Evolutionary conservation across 1,139 yeast species (phyloP), one percentile per base, ranked within the genome.

Genomic region (Yamadazyma oceani): DNA sequence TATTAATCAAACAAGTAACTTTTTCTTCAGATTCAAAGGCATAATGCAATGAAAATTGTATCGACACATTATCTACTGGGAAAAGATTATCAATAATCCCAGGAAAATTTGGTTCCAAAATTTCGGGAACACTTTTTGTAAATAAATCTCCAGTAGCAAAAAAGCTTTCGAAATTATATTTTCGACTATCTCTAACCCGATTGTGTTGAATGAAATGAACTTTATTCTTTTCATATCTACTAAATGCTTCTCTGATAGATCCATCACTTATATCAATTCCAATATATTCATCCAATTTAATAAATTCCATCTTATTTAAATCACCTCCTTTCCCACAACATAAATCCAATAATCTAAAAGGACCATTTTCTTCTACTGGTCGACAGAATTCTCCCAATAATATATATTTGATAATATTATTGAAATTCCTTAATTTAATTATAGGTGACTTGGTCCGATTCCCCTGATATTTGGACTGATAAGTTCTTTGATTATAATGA

Each of bases 321-420:
- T 92, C 99, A 14, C 99, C 99, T 32, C 99, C 99, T 60, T 92
- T 94, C 12, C 99, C 99, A 62, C 98, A 92, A 16, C 97, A 96
- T 39, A 92, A 62, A 55, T 92, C 99, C 27, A 92, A 66, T 1
- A 85, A 50, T 10, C 66, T 58, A 15, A 62, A 58, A 1, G 69
- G 66, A 1, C 48, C 51, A 5, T 50, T 87, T 37, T 82, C 79
- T 4, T 22, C 16, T 15, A 23, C 34, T 5, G 26, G 27, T 9
- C 14, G 15, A 26, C 50, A 42, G 59, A 72, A 81, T 48, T 82
- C 82, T 38, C 85, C 83, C 38, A 92, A 78, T n/a, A 92, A 64
- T 51, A 89, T 85, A 53, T 87, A 85, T 59, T 92, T 92, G 54
- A 92, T 84, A 47, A 92, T 87, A 57, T 92, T 94, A 60, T 92